Evolutionary conservation across 2,329 filamentous ascomycete species (phyloP), one percentile per base, ranked within the genome.

Genomic region (Periconia sp.): DNA sequence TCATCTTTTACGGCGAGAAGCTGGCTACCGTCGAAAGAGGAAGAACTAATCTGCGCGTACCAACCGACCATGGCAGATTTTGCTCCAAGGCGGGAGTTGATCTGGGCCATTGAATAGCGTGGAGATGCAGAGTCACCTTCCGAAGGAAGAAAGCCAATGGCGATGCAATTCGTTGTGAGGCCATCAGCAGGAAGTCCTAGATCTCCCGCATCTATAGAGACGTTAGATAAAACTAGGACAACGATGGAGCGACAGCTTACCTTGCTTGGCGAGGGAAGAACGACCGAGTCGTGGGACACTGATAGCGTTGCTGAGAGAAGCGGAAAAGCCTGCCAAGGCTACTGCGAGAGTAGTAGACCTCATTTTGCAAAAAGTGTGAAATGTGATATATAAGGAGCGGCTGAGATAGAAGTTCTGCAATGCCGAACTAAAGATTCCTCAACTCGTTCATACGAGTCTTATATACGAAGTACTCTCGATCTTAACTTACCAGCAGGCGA

Each of bases 51-150:
- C 17, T 52, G 49, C 6, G 49, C 49, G 26, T 52, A 52, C 46
- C 46, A 49, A 5, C 49, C 49, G 32, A 49, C 46, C 3, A 35
- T 39, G 16, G 36, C 32, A 13, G 48, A 17, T 42, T 46, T 44
- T 2, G 49, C 45, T 11, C 40, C 35, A 10, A 52, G 34, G 9
- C 31, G 26, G 26, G 2, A 5, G 22, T 39, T 52, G 36, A 52
- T 46, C 31, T 52, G 39, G 16, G 40, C 23, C 49, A 52, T 52
- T 15, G 42, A 41, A 38, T 52, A 52, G 43, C 39, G 49, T n/a
- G 36, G 38, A 7, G 45, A 46, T 15, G 32, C 25, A 13, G 33
- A 22, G 21, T 46, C 40, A 40, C 49, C 49, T 36, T 52, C 49
- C 6, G 42, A 49, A 19, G 49, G 49, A 8, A 52, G 49, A 29